A percentile compares a stretch with the other conserved stretches of the same genome.
Evolutionary conservation across 257 asterid genomes (phyloP).

Genomic region (Solanum neorickii): DNA sequence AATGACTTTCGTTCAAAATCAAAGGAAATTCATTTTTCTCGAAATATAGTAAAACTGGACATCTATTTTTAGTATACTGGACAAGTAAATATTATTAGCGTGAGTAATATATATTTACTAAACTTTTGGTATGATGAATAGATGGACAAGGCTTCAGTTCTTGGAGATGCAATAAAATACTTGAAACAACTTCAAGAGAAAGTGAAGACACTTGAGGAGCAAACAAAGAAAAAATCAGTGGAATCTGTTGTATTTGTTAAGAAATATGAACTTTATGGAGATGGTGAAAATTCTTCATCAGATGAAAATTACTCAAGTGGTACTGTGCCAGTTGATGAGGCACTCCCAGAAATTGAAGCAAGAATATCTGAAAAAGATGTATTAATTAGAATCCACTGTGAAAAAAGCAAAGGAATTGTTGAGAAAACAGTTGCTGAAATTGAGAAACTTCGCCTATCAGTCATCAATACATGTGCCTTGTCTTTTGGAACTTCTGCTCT

Average conservation of each 20-base stretch:
- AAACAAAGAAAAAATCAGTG: conserved; percentile 28
- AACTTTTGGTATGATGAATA: background rate
- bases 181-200: conserved; percentile 67
- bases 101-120: background rate
- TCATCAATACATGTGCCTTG: conserved; percentile 44
- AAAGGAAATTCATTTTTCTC: background rate
- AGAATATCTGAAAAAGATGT: conserved; percentile 36
- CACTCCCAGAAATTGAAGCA: conserved; percentile 64
- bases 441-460: conserved; percentile 51
- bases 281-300: conserved; percentile 18
- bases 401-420: conserved; percentile 49
- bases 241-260: conserved; percentile 45
- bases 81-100: no score
- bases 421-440: conserved; percentile 33
- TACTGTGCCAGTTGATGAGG: background rate
- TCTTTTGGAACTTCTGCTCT: conserved; percentile 58
- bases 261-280: conserved; percentile 20
- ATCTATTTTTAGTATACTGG: background rate
- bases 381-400: conserved; percentile 54
- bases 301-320: conserved; percentile 13
- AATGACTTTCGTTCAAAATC: background rate
- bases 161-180: conserved; percentile 76
- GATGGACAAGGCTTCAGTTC: conserved; percentile 91
- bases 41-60: background rate
- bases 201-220: conserved; percentile 56